A percentile compares a stretch with the other conserved stretches of the same genome.
Evolutionary conservation across 495 filamentous ascomycete genomes (phyloP).

Genomic region (Lineolata rhizophorae): DNA sequence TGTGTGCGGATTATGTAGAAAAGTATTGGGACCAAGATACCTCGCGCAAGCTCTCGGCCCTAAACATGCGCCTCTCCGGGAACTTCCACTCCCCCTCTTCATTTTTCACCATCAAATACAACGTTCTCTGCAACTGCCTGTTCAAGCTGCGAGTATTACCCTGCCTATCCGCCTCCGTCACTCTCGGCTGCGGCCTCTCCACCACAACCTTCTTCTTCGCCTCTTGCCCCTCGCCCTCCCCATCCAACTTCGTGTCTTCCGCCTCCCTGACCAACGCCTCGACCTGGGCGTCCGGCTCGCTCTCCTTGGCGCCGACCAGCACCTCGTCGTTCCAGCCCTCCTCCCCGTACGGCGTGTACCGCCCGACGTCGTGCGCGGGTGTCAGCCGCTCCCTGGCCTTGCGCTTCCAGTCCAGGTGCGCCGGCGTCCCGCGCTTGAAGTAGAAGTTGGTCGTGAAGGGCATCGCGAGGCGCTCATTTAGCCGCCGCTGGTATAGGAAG

Average conservation of each 20-base stretch:
- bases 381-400: conserved; percentile 57
- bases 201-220: conserved; percentile 31
- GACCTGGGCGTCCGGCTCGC: conserved; percentile 34
- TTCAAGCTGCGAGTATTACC: conserved; percentile 56
- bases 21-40: conserved; percentile 25
- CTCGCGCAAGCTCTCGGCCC: conserved; percentile 54
- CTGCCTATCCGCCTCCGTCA: conserved; percentile 62
- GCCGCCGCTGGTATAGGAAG: conserved; percentile 88
- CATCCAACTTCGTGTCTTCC: conserved; percentile 31
- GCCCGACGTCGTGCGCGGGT: conserved; percentile 61
- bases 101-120: conserved; percentile 66
- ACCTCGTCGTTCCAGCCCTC: conserved; percentile 87
- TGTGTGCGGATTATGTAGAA: too few relatives aligned
- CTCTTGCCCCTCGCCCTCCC: conserved; percentile 18
- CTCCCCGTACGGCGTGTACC: conserved; percentile 58
- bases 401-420: conserved; percentile 74
- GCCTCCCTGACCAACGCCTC: conserved; percentile 56
- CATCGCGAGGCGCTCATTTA: conserved; percentile 78
- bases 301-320: conserved; percentile 42
- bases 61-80: conserved; percentile 40
- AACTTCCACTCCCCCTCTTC: conserved; percentile 57
- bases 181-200: conserved; percentile 44
- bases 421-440: conserved; percentile 76
- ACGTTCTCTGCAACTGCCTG: conserved; percentile 47
- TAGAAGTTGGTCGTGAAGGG: conserved; percentile 89